A percentile compares a stretch with the other conserved stretches of the same genome.
phyloP scores from a whole-genome alignment of 2,329 filamentous ascomycete species.

The Colletotrichum magnum region DNA sequence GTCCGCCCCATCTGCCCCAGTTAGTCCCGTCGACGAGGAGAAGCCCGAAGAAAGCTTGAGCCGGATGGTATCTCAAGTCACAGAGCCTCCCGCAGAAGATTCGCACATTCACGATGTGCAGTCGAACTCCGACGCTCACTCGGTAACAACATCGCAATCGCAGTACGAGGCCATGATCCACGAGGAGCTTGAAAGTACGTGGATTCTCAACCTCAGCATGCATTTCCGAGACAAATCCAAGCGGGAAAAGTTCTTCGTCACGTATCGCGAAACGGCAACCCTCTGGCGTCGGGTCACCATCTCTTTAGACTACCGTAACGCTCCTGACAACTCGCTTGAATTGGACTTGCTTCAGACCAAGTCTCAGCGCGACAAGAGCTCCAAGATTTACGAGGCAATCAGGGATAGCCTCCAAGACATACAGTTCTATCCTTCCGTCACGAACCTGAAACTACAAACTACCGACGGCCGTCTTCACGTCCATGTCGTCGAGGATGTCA shows the following conservation, averaged over 20 bases:
- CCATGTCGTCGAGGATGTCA: constrained; percentile 96
- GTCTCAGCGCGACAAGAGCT: constrained; percentile 92
- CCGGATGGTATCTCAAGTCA: constrained; percentile 42
- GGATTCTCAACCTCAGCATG: constrained; percentile 99
- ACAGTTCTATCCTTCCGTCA: constrained; percentile 95
- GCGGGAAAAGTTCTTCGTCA: constrained; percentile 98
- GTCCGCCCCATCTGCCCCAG: constrained; percentile 48
- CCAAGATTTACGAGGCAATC: constrained; percentile 94
- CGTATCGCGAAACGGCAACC: constrained; percentile 84
- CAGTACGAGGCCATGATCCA: constrained; percentile 77
- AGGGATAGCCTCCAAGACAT: constrained; percentile 93
- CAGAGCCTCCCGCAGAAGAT: constrained; percentile 16
- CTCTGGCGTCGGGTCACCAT: constrained; percentile 91
- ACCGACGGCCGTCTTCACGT: constrained; percentile 90
- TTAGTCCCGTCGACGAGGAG: constrained; percentile 50
- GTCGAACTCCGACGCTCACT: constrained; percentile 59
- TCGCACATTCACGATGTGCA: constrained; percentile 47
- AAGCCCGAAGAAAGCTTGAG: constrained; percentile 45
- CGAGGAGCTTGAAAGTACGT: constrained; percentile 86
- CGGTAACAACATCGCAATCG: constrained; percentile 60
- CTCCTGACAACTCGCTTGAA: constrained; percentile 86
- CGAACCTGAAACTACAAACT: constrained; percentile 94
- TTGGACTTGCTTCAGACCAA: constrained; percentile 82
- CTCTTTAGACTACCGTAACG: constrained; percentile 90
- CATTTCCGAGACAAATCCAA: constrained; percentile 94